Percentiles rank a stretch among this genome's conserved stretches.
Conservation (phyloP, 495 filamentous ascomycete genomes). For the Tuber brumale region DNA sequence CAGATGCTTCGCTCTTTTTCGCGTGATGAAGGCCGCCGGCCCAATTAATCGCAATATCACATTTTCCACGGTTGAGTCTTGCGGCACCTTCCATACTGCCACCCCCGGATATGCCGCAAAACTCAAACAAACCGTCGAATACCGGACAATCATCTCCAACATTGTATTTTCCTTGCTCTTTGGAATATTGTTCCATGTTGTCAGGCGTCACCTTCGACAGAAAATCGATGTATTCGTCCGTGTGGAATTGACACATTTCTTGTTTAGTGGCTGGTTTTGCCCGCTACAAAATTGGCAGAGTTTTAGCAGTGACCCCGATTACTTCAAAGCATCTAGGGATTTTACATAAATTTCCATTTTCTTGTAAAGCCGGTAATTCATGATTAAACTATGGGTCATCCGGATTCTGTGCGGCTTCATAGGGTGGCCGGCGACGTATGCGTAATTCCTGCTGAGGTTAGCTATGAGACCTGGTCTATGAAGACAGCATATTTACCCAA, state of each 20-base stretch:
- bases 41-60: constrained; percentile 97
- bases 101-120: constrained; percentile 88
- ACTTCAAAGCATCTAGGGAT: constrained; percentile 23
- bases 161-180: constrained; percentile 85
- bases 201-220: constrained; percentile 79
- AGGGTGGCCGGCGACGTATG: constrained; percentile 94
- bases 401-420: constrained; percentile 99
- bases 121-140: constrained; percentile 91
- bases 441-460: constrained; percentile 51
- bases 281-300: constrained; percentile 52
- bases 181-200: constrained; percentile 90
- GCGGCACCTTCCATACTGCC: constrained; percentile 85
- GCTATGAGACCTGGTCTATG: not conserved
- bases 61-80: constrained; percentile 75
- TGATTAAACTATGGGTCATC: constrained; percentile 91
- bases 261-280: constrained; percentile 92
- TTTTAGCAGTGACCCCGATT: constrained; percentile 17
- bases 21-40: constrained; percentile 98
- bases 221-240: constrained; percentile 99
- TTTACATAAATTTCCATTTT: constrained; percentile 98
- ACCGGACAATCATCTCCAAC: constrained; percentile 93
- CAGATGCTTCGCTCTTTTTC: constrained; percentile 85
- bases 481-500: constrained; percentile 33
- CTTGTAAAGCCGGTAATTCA: constrained; percentile 98
- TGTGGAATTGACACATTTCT: constrained; percentile 99